Percentiles rank a stretch among this genome's conserved stretches.
Conservation (phyloP, 305 asterid species). For the Fraxinus angustifolia region DNA sequence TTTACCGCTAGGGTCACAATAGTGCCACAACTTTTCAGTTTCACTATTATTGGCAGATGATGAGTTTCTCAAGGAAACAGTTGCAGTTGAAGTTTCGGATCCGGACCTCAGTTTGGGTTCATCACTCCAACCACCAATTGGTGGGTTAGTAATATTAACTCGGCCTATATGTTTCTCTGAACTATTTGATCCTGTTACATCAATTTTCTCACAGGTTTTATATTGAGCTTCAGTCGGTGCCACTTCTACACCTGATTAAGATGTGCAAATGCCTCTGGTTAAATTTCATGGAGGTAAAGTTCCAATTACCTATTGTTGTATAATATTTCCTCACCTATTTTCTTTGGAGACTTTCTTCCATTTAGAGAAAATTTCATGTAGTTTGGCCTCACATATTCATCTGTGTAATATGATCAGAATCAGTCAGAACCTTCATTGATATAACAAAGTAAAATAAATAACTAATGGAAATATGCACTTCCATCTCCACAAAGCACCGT, state of each 20-base stretch:
- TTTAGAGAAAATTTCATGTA: conserved; percentile 19
- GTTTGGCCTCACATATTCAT: conserved; percentile 30
- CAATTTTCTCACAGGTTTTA: conserved; percentile 33
- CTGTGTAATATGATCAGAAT: conserved; percentile 31
- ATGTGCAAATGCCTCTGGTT: conserved; percentile 19
- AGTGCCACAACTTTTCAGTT: conserved; percentile 84
- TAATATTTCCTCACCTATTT: conserved; percentile 32
- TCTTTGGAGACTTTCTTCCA: conserved; percentile 33
- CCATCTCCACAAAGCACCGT: not conserved
- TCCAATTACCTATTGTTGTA: not conserved
- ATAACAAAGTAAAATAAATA: conserved; percentile 5
- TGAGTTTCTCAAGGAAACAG: conserved; percentile 31
- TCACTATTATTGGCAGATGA: conserved; percentile 44
- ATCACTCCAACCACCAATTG: conserved; percentile 28
- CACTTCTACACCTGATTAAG: conserved; percentile 53
- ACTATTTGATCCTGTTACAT: conserved; percentile 34
- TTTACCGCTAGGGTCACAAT: conserved; percentile 66
- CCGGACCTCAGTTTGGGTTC: conserved; percentile 40
- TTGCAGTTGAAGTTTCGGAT: conserved; percentile 40
- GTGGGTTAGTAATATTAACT: conserved; percentile 25
- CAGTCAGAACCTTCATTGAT: not conserved
- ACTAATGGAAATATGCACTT: conserved; percentile 2
- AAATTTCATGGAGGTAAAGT: conserved; percentile 12
- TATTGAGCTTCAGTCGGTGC: conserved; percentile 27
- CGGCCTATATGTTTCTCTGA: conserved; percentile 32